Evolutionary conservation across 345 rosid species (phyloP), one percentile per base, ranked within the genome.

Genomic region (Populus deltoides): DNA sequence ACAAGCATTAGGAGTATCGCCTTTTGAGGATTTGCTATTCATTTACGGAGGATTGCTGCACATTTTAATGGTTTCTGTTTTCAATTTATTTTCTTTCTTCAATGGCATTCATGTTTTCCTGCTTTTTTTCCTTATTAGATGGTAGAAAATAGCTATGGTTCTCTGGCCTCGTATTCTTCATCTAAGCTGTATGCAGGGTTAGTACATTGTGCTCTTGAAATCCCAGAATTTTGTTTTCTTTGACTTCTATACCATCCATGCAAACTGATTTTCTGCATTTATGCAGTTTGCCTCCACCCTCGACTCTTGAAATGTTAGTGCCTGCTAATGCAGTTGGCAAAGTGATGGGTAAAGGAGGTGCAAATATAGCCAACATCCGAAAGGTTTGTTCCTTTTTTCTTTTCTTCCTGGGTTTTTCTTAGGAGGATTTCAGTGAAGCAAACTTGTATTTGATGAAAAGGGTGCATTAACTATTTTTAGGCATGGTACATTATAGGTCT

Each of bases 271-370:
- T 70, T 71, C 10, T 78, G 39, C 35, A 20, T 74, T 53, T 74
- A 59, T 75, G 33, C 88, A 95, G 99, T 69, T 75, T 92, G 83
- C 75, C 92, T 76, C 66, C 90, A 41, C 79, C 90, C 45, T 86
- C 93, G 27, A 82, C 88, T 38, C 78, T 90, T 72, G 99, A 96
- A 82, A 87, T 93, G 79, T 77, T 92, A 85, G 85, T 96, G 80
- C 99, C 99, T 75, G 88, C 92, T 53, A 87, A 85, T 88, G 94
- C 99, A 33, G 91, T 93, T 16, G 88, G 95, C 79, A 96, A 91
- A 89, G 99, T 96, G 67, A 78, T 96, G 80, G 99, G 99, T 66
- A 96, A 87, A 90, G 94, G 90, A 75, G 99, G 99, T 73, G 86
- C 92, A 67, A 96, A 96, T 84, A 82, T 96, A 81, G 87, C 90